These are phyloP conservation scores for Hyaloscypha variabilis DNA, from an alignment of 495 filamentous ascomycete species.

Conservation along the genomic window DNA sequence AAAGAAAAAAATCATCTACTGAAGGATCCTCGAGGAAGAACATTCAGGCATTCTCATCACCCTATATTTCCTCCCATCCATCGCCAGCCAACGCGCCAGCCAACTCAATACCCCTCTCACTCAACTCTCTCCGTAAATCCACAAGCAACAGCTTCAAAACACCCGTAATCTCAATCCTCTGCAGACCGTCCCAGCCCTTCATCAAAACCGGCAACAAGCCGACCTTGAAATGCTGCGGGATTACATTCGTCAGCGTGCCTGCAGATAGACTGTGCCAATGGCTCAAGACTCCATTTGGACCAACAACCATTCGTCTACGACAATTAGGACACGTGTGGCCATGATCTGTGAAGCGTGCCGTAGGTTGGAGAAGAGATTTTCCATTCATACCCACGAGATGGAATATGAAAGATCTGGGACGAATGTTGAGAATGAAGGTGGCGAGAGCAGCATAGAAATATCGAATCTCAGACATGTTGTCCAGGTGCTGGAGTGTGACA, in stretches of 20 bases:
- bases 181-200: neutral
- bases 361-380: neutral
- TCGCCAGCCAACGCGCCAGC: neutral
- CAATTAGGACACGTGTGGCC: neutral
- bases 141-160: neutral
- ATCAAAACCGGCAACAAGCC: neutral
- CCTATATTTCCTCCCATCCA: neutral
- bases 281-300: neutral
- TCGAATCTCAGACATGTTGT: neutral
- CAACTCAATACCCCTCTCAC: neutral
- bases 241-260: neutral
- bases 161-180: neutral
- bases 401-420: neutral
- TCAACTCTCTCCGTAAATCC: neutral
- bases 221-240: neutral
- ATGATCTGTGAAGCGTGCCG: neutral
- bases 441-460: neutral
- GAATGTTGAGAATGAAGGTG: neutral
- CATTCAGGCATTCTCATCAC: too few species aligned
- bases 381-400: neutral
- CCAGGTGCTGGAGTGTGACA: neutral
- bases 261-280: neutral
- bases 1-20: too few species aligned
- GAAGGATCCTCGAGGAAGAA: too few species aligned
- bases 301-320: neutral